Percentiles rank a stretch among this genome's conserved stretches.
Conservation (phyloP, 441 rosid genomes). For the Melastoma candidum region DNA sequence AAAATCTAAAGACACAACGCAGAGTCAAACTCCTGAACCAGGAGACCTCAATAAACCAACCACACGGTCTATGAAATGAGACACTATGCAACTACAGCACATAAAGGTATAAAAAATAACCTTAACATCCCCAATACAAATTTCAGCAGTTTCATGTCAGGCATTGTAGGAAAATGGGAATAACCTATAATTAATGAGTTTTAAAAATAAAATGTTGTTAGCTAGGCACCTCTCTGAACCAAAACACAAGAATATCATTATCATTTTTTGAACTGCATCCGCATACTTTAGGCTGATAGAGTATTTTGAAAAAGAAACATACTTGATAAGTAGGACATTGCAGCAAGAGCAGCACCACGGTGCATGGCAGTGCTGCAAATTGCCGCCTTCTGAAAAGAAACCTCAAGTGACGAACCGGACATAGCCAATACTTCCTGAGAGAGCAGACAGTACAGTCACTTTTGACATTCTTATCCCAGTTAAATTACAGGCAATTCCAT, state of each 20-base stretch:
- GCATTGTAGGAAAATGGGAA: too few species aligned
- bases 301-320: conserved; percentile 15
- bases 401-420: conserved; percentile 73
- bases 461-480: too few species aligned
- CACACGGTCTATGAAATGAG: background rate
- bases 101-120: too few species aligned
- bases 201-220: background rate
- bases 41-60: conserved; percentile 4
- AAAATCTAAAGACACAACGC: conserved; percentile 45
- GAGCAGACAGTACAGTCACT: conserved; percentile 8
- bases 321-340: conserved; percentile 94
- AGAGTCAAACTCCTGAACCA: conserved; percentile 6
- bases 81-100: background rate
- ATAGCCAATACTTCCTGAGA: conserved; percentile 73
- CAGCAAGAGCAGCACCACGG: conserved; percentile 92
- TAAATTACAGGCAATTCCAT: too few species aligned
- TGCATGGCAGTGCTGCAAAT: conserved; percentile 99
- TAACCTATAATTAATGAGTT: too few species aligned
- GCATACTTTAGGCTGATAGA: background rate
- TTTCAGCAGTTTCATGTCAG: too few species aligned
- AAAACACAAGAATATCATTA: background rate
- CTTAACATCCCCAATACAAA: too few species aligned
- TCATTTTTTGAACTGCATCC: background rate
- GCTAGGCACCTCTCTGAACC: too few species aligned
- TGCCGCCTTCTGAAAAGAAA: conserved; percentile 94